Evolutionary conservation across 2,329 filamentous ascomycete genomes (phyloP).

Genomic region (Fragosphaeria purpurea): DNA sequence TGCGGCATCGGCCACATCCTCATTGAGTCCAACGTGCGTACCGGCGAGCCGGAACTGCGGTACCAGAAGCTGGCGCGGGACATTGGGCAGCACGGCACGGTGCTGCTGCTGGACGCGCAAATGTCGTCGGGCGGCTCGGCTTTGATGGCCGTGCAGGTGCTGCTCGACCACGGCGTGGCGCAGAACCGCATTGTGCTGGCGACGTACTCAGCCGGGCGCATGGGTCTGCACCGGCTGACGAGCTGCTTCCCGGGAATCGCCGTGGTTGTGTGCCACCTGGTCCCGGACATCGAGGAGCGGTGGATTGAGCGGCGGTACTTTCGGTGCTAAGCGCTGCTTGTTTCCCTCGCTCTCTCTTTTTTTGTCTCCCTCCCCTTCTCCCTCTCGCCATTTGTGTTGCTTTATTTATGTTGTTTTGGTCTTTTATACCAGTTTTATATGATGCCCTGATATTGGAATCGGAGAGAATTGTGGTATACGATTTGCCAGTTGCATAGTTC

Average conservation of each 20-base stretch:
- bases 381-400: too few species aligned
- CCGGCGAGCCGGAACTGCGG: constrained; percentile 86
- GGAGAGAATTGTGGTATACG: too few species aligned
- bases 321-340: constrained; percentile 51
- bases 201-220: constrained; percentile 78
- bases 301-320: constrained; percentile 90
- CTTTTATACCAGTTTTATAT: background rate
- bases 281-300: constrained; percentile 70
- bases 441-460: background rate
- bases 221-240: constrained; percentile 74
- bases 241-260: constrained; percentile 82
- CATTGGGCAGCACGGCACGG: constrained; percentile 59
- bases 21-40: constrained; percentile 78
- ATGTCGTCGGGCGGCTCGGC: constrained; percentile 82
- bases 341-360: too few species aligned
- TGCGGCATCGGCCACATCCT: constrained; percentile 80
- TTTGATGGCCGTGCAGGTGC: constrained; percentile 91
- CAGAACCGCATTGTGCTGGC: constrained; percentile 83
- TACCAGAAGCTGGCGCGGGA: constrained; percentile 71
- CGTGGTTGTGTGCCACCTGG: constrained; percentile 74
- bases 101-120: constrained; percentile 83
- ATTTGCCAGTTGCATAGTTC: too few species aligned
- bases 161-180: constrained; percentile 84
- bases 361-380: too few species aligned
- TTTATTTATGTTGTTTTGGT: background rate